A percentile compares a stretch with the other conserved stretches of the same genome.
phyloP scores from a whole-genome alignment of 139 green algal genomes.

The Closterium sp. region DNA sequence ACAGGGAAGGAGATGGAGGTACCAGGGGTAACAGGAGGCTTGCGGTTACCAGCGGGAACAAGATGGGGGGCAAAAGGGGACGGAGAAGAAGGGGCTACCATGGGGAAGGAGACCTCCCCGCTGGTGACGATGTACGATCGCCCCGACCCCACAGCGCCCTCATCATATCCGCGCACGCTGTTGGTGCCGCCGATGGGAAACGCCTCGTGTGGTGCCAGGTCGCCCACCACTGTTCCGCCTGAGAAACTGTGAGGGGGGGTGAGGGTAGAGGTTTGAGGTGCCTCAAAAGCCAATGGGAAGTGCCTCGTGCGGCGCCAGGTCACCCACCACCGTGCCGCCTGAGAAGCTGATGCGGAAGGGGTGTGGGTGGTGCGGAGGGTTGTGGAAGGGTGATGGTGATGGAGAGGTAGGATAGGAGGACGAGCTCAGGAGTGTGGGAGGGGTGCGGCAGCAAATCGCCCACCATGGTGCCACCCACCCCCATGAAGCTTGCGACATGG shows the following conservation, averaged over 20 bases:
- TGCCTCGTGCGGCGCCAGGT: no score
- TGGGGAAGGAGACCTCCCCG: conserved; percentile 76
- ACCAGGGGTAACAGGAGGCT: neutral
- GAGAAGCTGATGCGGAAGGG: neutral
- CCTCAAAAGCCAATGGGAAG: neutral
- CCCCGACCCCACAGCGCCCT: conserved; percentile 86
- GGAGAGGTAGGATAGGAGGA: neutral
- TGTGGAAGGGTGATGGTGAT: neutral
- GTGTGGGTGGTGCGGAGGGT: neutral
- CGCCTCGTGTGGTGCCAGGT: conserved; percentile 95
- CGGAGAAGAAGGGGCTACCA: conserved; percentile 67
- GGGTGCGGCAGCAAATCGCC: neutral
- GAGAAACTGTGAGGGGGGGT: conserved; percentile 3
- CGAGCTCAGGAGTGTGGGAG: neutral
- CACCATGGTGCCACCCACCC: neutral
- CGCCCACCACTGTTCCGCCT: conserved; percentile 65
- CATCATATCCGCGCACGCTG: conserved; percentile 76
- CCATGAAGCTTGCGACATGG: neutral
- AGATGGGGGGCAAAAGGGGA: no score
- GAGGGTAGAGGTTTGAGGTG: neutral
- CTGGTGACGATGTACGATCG: conserved; percentile 77
- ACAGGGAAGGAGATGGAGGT: no score
- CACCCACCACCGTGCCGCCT: no score
- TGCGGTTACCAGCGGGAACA: neutral
- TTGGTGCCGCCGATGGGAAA: conserved; percentile 95